Evolutionary conservation across 805 yeast genomes (phyloP).

Genomic region (Zygoascus tannicola): DNA sequence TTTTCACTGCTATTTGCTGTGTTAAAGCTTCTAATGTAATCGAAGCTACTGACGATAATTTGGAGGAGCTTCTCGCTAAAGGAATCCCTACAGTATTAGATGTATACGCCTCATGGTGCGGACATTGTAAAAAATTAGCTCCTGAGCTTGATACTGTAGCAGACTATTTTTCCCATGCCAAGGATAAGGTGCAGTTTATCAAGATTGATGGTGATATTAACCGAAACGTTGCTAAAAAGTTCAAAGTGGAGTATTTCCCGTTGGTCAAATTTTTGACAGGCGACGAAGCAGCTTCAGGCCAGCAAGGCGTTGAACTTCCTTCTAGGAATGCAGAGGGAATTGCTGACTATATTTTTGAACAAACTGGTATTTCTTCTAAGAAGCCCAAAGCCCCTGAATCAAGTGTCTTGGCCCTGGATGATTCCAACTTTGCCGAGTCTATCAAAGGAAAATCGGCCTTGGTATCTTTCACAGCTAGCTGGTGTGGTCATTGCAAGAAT

Average conservation of each 20-base stretch:
- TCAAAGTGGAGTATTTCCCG: slow-evolving; percentile 56
- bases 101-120: slow-evolving; percentile 80
- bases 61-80: slow-evolving; percentile 47
- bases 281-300: slow-evolving; percentile 32
- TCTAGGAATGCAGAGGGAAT: slow-evolving; percentile 42
- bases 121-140: slow-evolving; percentile 84
- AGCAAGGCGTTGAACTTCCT: slow-evolving; percentile 43
- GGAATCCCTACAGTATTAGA: slow-evolving; percentile 63
- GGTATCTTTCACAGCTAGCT: slow-evolving; percentile 47
- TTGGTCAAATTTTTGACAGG: slow-evolving; percentile 42
- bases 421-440: slow-evolving; percentile 35
- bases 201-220: slow-evolving; percentile 56
- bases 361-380: slow-evolving; percentile 26
- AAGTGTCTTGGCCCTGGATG: slow-evolving; percentile 22
- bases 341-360: slow-evolving; percentile 37
- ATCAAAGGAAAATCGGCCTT: slow-evolving; percentile 35
- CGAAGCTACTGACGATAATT: slow-evolving; percentile 41
- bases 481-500: slow-evolving; percentile 52
- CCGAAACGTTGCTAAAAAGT: slow-evolving; percentile 40
- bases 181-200: slow-evolving; percentile 38
- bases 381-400: slow-evolving; percentile 4
- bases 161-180: slow-evolving; percentile 42
- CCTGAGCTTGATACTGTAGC: slow-evolving; percentile 81
- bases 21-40: slow-evolving; percentile 15
- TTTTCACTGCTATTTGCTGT: background rate